phyloP scores from a whole-genome alignment of 257 asterid species.

The Cinchona pubescens region DNA sequence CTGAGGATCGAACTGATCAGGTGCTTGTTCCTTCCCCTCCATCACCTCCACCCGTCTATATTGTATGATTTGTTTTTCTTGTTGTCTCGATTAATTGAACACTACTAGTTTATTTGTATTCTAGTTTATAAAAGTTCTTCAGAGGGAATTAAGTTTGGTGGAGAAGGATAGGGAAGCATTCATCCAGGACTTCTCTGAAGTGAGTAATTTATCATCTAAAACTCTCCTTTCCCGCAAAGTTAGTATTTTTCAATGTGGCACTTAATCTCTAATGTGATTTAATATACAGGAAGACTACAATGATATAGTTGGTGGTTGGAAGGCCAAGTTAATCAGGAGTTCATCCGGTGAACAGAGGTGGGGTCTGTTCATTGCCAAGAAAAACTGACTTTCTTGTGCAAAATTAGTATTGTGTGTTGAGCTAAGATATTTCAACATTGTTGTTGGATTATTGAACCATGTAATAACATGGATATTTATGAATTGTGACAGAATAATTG shows the following conservation, averaged over 20 bases:
- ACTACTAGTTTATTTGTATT: background rate
- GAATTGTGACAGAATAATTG: background rate
- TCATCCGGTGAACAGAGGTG: slow-evolving; percentile 93
- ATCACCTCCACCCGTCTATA: background rate
- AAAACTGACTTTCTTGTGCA: slow-evolving; percentile 33
- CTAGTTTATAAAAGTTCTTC: slow-evolving; percentile 75
- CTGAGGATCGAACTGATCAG: slow-evolving; percentile 95
- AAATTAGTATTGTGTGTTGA: background rate
- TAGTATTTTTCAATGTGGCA: background rate
- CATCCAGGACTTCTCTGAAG: slow-evolving; percentile 78
- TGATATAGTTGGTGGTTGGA: slow-evolving; percentile 86
- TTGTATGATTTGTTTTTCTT: background rate
- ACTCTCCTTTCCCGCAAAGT: background rate
- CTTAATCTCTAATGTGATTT: background rate
- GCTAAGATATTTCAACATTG: background rate
- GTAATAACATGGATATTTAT: background rate
- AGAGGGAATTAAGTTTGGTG: slow-evolving; percentile 63
- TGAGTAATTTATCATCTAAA: slow-evolving; percentile 24
- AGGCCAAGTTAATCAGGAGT: slow-evolving; percentile 68
- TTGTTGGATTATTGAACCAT: background rate
- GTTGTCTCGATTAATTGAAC: background rate
- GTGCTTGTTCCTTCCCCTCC: slow-evolving; percentile 27
- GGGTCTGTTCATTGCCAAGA: slow-evolving; percentile 89
- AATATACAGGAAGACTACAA: slow-evolving; percentile 47
- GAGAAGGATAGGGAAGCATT: slow-evolving; percentile 77